Conservation (phyloP, 257 asterid species). For the Paulownia fortunei region DNA sequence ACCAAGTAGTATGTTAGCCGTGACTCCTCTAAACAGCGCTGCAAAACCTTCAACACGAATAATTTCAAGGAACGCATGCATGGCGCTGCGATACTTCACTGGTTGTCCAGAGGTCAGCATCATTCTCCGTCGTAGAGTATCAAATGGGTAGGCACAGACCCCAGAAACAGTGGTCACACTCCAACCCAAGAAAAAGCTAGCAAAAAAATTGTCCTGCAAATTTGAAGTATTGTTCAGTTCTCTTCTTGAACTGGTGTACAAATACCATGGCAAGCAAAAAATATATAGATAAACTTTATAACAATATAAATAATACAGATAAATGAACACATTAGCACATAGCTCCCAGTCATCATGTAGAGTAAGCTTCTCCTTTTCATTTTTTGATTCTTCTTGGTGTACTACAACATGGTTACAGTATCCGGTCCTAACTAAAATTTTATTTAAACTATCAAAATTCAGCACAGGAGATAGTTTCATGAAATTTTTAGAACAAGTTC, state of each 20-base stretch:
- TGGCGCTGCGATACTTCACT: slow-evolving; percentile 64
- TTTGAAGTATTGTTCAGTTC: slow-evolving; percentile 10
- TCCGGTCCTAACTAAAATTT: background rate
- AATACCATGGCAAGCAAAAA: background rate
- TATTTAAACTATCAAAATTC: background rate
- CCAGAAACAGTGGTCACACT: slow-evolving; percentile 89
- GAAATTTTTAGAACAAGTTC: background rate
- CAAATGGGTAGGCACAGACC: slow-evolving; percentile 93
- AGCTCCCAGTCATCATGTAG: background rate
- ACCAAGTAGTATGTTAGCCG: slow-evolving; percentile 90
- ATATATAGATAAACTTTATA: background rate
- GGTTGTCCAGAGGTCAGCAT: slow-evolving; percentile 95
- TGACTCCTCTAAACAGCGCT: slow-evolving; percentile 81
- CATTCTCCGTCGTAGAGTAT: slow-evolving; percentile 92
- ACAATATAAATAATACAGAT: background rate
- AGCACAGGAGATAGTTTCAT: background rate
- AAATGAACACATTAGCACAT: background rate
- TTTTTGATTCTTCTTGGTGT: background rate
- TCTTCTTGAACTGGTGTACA: background rate
- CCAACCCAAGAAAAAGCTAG: slow-evolving; percentile 96
- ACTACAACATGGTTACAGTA: background rate
- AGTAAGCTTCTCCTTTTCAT: background rate
- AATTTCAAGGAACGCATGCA: slow-evolving; percentile 79
- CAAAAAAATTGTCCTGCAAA: slow-evolving; percentile 84
- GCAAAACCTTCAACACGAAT: slow-evolving; percentile 64